Percentiles rank a stretch among this genome's conserved stretches.
Conservation (phyloP, 768 basidiomycete species). For the Punctularia strigosozonata region DNA sequence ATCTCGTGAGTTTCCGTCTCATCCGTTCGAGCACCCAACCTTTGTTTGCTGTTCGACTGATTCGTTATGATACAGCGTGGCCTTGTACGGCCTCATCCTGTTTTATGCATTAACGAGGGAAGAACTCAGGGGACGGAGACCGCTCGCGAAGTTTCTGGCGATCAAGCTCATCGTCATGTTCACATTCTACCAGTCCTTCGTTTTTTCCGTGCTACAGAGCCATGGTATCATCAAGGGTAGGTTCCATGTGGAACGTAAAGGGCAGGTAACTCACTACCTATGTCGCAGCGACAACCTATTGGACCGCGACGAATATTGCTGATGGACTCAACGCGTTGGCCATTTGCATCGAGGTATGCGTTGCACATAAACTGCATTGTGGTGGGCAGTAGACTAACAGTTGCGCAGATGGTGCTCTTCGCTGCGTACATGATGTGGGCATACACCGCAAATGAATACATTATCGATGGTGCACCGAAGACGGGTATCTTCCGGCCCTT, state of each 20-base stretch:
- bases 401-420: slow-evolving; percentile 70
- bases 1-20: slow-evolving; percentile 43
- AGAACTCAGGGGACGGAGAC: slow-evolving; percentile 65
- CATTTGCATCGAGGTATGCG: slow-evolving; percentile 68
- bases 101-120: slow-evolving; percentile 77
- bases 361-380: neutral
- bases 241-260: slow-evolving; percentile 1
- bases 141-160: slow-evolving; percentile 73
- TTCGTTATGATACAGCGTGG: slow-evolving; percentile 36
- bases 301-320: slow-evolving; percentile 77
- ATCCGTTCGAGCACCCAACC: neutral
- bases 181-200: slow-evolving; percentile 78
- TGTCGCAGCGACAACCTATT: slow-evolving; percentile 54
- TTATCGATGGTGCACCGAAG: slow-evolving; percentile 22
- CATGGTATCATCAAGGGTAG: slow-evolving; percentile 50
- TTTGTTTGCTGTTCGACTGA: neutral
- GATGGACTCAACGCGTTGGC: slow-evolving; percentile 75
- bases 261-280: neutral
- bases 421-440: slow-evolving; percentile 74
- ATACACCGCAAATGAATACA: slow-evolving; percentile 63
- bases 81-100: slow-evolving; percentile 74
- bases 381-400: neutral
- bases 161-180: slow-evolving; percentile 86
- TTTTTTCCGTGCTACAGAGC: slow-evolving; percentile 56
- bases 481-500: slow-evolving; percentile 61